These are phyloP conservation scores for Mrakia frigida DNA, from an alignment of 768 basidiomycete genomes.

Conservation along the genomic window DNA sequence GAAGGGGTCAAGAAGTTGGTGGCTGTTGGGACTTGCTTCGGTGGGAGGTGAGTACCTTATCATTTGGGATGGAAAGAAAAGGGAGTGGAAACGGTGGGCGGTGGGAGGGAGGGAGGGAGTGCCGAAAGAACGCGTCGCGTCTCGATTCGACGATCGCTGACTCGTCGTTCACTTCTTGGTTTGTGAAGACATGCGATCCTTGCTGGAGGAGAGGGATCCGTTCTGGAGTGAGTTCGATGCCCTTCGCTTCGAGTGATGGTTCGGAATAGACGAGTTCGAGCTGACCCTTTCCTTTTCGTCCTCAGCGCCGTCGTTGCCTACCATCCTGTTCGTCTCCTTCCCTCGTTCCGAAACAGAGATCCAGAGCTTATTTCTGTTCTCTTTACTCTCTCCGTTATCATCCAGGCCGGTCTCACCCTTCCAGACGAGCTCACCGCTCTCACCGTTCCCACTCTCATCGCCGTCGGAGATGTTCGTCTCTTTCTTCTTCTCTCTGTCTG, in stretches of 20 bases:
- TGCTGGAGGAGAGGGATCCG: slow-evolving; percentile 34
- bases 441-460: slow-evolving; percentile 38
- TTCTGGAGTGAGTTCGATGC: slow-evolving; percentile 32
- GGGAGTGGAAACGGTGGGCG: background rate
- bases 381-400: background rate
- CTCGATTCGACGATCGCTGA: too few relatives aligned
- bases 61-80: background rate
- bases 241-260: slow-evolving; percentile 10
- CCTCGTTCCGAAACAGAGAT: too few relatives aligned
- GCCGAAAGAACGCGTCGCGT: too few relatives aligned
- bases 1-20: slow-evolving; percentile 41
- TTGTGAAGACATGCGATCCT: slow-evolving; percentile 34
- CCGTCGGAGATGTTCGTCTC: slow-evolving; percentile 36
- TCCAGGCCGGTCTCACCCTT: slow-evolving; percentile 30
- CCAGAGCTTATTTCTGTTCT: too few relatives aligned
- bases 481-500: background rate
- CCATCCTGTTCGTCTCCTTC: slow-evolving; percentile 41
- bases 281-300: slow-evolving; percentile 16
- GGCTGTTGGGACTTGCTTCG: slow-evolving; percentile 38
- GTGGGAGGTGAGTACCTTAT: background rate
- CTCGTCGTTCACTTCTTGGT: too few relatives aligned
- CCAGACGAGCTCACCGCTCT: slow-evolving; percentile 40
- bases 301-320: slow-evolving; percentile 39
- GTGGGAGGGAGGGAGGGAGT: too few relatives aligned
- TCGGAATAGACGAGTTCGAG: background rate